phyloP scores from a whole-genome alignment of 177 flowering plant species.

The Telopea speciosissima region DNA sequence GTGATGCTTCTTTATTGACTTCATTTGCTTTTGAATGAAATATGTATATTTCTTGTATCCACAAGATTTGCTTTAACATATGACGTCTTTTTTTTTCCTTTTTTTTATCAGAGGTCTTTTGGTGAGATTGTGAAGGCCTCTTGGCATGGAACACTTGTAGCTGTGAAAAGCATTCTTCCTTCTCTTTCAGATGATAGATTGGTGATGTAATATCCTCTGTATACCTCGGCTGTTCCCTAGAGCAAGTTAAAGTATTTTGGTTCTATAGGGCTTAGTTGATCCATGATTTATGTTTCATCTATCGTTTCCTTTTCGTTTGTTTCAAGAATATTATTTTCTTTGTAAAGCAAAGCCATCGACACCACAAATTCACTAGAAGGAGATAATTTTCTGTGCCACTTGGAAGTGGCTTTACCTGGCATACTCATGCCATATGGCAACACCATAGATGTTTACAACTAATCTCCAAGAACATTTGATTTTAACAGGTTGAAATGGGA shows the following conservation, averaged over 20 bases:
- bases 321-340: background rate
- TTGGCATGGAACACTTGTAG: constrained; percentile 99
- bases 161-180: constrained; percentile 97
- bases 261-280: too few relatives aligned
- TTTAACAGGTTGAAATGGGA: background rate
- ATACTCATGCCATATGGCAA: background rate
- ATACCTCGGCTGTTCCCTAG: background rate
- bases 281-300: too few relatives aligned
- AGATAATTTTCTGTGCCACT: background rate
- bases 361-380: background rate
- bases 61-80: constrained; percentile 10
- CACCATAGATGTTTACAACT: too few relatives aligned
- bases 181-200: constrained; percentile 95
- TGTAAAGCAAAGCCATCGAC: background rate
- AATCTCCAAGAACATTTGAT: background rate
- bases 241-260: background rate
- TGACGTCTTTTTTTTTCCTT: constrained; percentile 11
- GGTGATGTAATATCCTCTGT: constrained; percentile 65
- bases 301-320: too few relatives aligned
- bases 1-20: background rate
- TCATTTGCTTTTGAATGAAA: too few relatives aligned
- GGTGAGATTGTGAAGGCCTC: constrained; percentile 88
- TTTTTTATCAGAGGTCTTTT: constrained; percentile 95
- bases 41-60: background rate
- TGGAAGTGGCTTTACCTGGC: background rate